These are phyloP conservation scores for Bacidia rubella DNA, from an alignment of 495 filamentous ascomycete genomes.

Conservation along the genomic window DNA sequence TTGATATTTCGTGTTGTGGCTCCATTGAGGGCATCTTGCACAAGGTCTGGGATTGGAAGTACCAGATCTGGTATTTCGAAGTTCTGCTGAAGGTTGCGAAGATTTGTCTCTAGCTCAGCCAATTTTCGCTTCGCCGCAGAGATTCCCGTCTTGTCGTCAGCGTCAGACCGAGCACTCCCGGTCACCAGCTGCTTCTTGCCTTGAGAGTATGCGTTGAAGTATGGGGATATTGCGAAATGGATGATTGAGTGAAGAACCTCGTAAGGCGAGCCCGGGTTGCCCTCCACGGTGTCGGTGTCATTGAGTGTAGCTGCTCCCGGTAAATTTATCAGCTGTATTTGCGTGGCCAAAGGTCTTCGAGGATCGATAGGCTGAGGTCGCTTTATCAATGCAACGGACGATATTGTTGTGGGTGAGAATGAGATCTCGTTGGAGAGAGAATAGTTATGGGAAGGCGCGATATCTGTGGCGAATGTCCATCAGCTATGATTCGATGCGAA, in stretches of 20 bases:
- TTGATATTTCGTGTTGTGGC: conserved; percentile 50
- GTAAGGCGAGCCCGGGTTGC: conserved; percentile 65
- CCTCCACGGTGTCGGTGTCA: conserved; percentile 50
- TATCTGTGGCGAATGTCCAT: no score
- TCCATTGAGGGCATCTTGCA: conserved; percentile 68
- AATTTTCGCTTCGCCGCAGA: conserved; percentile 93
- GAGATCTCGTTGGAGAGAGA: conserved; percentile 69
- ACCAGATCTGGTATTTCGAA: conserved; percentile 89
- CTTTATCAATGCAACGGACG: conserved; percentile 82
- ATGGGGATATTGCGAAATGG: conserved; percentile 76
- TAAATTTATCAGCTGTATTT: conserved; percentile 84
- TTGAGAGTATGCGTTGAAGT: conserved; percentile 90
- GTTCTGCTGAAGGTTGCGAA: conserved; percentile 89
- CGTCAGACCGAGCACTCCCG: conserved; percentile 57
- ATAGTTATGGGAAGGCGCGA: conserved; percentile 46
- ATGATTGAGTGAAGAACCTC: conserved; percentile 80
- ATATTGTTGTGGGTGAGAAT: conserved; percentile 60
- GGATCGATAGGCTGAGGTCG: conserved; percentile 75
- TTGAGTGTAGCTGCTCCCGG: conserved; percentile 60
- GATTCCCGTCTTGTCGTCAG: conserved; percentile 83
- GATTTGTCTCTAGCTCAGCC: conserved; percentile 78
- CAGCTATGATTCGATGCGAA: no score
- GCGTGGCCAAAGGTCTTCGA: conserved; percentile 57
- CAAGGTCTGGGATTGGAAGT: conserved; percentile 71
- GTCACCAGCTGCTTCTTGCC: conserved; percentile 56